These are phyloP conservation scores for Somion occarium DNA, from an alignment of 1,284 basidiomycete genomes.

Conservation along the genomic window DNA sequence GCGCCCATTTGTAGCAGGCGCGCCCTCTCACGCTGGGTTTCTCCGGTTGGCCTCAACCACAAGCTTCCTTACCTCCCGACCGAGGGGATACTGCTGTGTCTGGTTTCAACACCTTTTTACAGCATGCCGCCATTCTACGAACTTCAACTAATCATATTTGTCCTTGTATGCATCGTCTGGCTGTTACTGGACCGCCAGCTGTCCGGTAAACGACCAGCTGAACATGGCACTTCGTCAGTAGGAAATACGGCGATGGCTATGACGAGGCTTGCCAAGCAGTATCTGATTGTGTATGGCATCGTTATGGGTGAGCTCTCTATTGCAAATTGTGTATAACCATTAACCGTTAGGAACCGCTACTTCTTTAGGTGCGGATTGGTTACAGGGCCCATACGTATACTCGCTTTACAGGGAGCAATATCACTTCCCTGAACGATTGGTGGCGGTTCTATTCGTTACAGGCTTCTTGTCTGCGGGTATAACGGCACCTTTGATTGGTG, in stretches of 20 bases:
- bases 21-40: too few relatives aligned
- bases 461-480: conserved; percentile 69
- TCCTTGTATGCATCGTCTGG: conserved; percentile 38
- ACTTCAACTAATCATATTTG: conserved; percentile 41
- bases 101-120: neutral
- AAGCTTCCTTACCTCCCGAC: too few relatives aligned
- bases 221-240: conserved; percentile 17
- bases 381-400: conserved; percentile 76
- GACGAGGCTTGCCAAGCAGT: conserved; percentile 45
- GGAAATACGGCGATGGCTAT: conserved; percentile 22
- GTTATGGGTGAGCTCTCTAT: conserved; percentile 58
- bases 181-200: conserved; percentile 44
- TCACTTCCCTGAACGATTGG: conserved; percentile 52
- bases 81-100: too few relatives aligned
- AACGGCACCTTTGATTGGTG: conserved; percentile 63
- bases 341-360: conserved; percentile 1
- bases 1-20: too few relatives aligned
- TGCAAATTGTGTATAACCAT: conserved; percentile 1
- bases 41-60: too few relatives aligned
- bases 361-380: conserved; percentile 63
- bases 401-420: conserved; percentile 71
- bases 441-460: conserved; percentile 67
- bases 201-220: conserved; percentile 26
- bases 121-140: conserved; percentile 42
- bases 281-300: conserved; percentile 62